Conservation (phyloP, 1,284 basidiomycete genomes). For the Fomitopsis betulina region DNA sequence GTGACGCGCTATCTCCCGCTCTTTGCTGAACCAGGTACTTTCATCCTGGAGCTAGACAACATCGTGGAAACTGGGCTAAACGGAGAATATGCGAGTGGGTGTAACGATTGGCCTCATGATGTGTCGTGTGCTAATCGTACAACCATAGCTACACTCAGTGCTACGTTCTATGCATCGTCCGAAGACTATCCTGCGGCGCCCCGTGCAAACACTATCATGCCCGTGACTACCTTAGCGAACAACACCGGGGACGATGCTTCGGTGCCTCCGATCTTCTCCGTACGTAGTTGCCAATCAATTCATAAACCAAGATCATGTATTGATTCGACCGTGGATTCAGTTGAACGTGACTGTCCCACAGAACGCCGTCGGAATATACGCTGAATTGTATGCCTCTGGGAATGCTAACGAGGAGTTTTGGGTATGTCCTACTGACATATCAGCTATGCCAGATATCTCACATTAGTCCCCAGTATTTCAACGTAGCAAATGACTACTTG, state of each 20-base stretch:
- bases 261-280: constrained; percentile 69
- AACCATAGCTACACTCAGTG: constrained; percentile 53
- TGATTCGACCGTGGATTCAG: constrained; percentile 29
- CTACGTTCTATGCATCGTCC: constrained; percentile 67
- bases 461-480: constrained; percentile 55
- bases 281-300: constrained; percentile 27
- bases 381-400: constrained; percentile 70
- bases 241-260: constrained; percentile 63
- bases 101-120: background rate
- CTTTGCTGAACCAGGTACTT: constrained; percentile 59
- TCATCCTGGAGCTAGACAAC: constrained; percentile 73
- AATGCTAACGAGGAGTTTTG: constrained; percentile 76
- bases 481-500: constrained; percentile 59
- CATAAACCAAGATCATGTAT: background rate
- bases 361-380: constrained; percentile 65
- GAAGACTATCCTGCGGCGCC: constrained; percentile 48
- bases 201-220: constrained; percentile 61
- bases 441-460: background rate
- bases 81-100: constrained; percentile 66
- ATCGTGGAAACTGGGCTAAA: constrained; percentile 50
- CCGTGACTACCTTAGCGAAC: constrained; percentile 60
- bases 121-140: background rate
- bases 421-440: constrained; percentile 36
- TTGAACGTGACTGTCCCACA: constrained; percentile 63
- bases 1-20: constrained; percentile 69